A percentile compares a stretch with the other conserved stretches of the same genome.
Conservation (phyloP, 2,329 filamentous ascomycete genomes). For the Neofusicoccum kwambonambiense region DNA sequence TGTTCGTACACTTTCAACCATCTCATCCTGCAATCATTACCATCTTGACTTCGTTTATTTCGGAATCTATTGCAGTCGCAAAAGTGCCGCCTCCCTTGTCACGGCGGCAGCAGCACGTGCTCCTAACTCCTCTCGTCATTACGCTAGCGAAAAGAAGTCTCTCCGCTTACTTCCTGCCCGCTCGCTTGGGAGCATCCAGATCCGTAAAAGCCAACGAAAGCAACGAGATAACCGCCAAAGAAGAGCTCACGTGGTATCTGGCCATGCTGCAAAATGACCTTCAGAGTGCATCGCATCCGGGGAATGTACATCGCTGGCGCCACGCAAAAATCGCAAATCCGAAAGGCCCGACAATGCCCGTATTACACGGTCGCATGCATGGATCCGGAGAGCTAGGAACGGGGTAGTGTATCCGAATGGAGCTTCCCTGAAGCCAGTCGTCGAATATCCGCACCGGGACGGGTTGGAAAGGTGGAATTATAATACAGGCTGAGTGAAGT, state of each 20-base stretch:
- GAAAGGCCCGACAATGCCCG: background rate
- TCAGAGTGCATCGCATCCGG: background rate
- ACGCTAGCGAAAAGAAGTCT: background rate
- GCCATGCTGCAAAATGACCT: background rate
- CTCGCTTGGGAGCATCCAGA: background rate
- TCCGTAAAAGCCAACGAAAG: background rate
- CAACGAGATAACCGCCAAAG: background rate
- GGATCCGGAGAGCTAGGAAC: background rate
- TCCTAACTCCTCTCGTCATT: slow-evolving; percentile 1
- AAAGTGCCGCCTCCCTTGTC: background rate
- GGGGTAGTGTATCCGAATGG: background rate
- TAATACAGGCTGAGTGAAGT: slow-evolving; percentile 11
- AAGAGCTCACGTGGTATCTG: slow-evolving; percentile 9
- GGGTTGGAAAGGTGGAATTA: slow-evolving; percentile 1
- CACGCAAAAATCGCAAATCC: background rate
- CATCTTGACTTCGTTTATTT: slow-evolving; percentile 11
- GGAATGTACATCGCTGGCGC: background rate
- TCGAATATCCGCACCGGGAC: background rate
- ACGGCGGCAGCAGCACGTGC: background rate
- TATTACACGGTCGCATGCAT: background rate
- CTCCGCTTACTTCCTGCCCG: background rate
- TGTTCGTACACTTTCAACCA: background rate
- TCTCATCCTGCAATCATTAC: background rate
- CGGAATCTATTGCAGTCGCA: slow-evolving; percentile 4
- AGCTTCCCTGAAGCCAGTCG: background rate